phyloP scores from a whole-genome alignment of 1,284 basidiomycete genomes.

The Sporisorium reilianum region DNA sequence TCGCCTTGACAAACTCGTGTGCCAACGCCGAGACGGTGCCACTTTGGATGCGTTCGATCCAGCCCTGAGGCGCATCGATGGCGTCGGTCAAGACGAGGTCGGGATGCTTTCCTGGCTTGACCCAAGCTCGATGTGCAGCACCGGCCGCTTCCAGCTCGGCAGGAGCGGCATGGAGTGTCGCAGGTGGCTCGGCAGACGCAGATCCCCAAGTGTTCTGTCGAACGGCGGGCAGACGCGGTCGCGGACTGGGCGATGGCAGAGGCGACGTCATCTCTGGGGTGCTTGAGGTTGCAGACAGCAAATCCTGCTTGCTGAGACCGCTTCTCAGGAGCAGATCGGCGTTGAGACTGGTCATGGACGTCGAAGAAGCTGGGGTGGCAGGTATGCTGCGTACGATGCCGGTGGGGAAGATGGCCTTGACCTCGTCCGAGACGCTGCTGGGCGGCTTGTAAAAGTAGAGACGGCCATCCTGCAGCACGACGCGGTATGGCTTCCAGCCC shows the following conservation, averaged over 20 bases:
- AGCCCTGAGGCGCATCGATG: slow-evolving; percentile 39
- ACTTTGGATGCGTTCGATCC: slow-evolving; percentile 56
- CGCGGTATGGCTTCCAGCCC: slow-evolving; percentile 68
- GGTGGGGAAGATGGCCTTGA: slow-evolving; percentile 59
- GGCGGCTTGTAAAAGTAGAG: slow-evolving; percentile 67
- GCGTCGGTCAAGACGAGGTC: slow-evolving; percentile 50
- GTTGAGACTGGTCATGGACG: slow-evolving; percentile 30
- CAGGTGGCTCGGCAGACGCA: slow-evolving; percentile 1
- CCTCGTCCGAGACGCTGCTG: slow-evolving; percentile 59
- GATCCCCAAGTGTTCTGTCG: slow-evolving; percentile 22
- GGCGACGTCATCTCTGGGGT: slow-evolving; percentile 38
- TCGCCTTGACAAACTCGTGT: slow-evolving; percentile 64
- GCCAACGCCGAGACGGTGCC: slow-evolving; percentile 59
- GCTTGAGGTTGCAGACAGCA: slow-evolving; percentile 57
- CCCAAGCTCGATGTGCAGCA: slow-evolving; percentile 43
- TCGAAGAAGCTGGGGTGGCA: slow-evolving; percentile 21
- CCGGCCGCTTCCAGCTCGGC: background rate
- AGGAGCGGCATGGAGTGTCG: slow-evolving; percentile 10
- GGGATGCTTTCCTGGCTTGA: slow-evolving; percentile 46
- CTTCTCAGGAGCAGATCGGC: slow-evolving; percentile 43
- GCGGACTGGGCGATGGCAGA: slow-evolving; percentile 22
- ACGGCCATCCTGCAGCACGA: slow-evolving; percentile 58
- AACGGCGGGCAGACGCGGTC: slow-evolving; percentile 26
- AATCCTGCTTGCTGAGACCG: slow-evolving; percentile 58
- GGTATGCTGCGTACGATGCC: slow-evolving; percentile 30